Evolutionary conservation across 1,284 basidiomycete species (phyloP).

Genomic region (Pyrrhoderma lamaoense): DNA sequence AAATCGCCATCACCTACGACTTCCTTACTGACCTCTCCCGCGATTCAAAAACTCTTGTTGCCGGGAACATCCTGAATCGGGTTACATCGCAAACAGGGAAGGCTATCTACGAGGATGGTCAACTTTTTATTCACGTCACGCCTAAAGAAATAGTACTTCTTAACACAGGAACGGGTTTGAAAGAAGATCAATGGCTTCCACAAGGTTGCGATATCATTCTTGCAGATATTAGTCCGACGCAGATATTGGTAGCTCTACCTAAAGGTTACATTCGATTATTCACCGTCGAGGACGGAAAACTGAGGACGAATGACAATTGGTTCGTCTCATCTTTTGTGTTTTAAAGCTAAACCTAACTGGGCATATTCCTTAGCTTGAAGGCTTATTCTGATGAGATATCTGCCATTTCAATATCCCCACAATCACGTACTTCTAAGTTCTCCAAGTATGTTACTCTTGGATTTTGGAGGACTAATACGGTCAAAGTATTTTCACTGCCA

Average conservation of each 20-base stretch:
- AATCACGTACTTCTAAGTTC: conserved; percentile 41
- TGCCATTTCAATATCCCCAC: conserved; percentile 53
- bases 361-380: no score
- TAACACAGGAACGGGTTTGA: not conserved
- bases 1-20: conserved; percentile 31
- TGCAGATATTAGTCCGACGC: conserved; percentile 16
- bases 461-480: conserved; percentile 68
- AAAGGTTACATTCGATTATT: conserved; percentile 13
- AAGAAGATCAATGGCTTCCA: conserved; percentile 12
- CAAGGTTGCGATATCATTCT: conserved; percentile 9
- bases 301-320: conserved; percentile 7
- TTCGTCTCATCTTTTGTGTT: no score
- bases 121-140: conserved; percentile 67
- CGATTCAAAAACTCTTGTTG: conserved; percentile 54
- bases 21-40: conserved; percentile 36
- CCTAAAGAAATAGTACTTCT: conserved; percentile 9
- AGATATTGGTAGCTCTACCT: conserved; percentile 14
- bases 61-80: conserved; percentile 47
- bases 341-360: no score
- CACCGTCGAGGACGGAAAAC: conserved; percentile 3
- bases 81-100: conserved; percentile 23
- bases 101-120: conserved; percentile 43
- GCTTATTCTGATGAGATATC: conserved; percentile 44
- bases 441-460: conserved; percentile 52
- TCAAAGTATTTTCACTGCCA: conserved; percentile 52